Base-by-base conservation (phyloP, 2,329 filamentous ascomycete genomes). In the Hypoxylon rubiginosum region DNA sequence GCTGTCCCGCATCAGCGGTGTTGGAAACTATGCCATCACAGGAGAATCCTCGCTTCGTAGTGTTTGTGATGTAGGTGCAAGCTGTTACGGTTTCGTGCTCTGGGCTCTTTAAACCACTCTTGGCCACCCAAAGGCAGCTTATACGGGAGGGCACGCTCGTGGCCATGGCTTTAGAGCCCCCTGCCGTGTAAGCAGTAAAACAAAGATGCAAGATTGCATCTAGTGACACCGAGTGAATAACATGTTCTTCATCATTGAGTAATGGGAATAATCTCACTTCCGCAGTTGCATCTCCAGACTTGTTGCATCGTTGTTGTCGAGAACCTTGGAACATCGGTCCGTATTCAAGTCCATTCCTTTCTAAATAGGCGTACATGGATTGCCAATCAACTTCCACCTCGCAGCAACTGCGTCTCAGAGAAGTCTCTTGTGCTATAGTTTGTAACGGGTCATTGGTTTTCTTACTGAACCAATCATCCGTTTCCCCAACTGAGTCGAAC, bases 221-320 rank as follows among this genome's bases (percentile, higher is more conserved):
- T 17, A 71, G 30, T 1, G 60, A 49, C 4, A 53, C 43, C 10
- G 64, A 67, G 36, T 71, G 69, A 11, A 71, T 46, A n/a, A 67
- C 39, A 60, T 68, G 59, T 21, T 21, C 15, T 36, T 8, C 15
- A 30, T 19, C n/a, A 32, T 46, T 39, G 15, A 53, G 24, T 21
- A 19, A 19, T 9, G 45, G 49, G 39, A 58, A 61, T 4, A 59
- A 28, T 9, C 32, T 28, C 0, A 57, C 7, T 2, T 58, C n/a
- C 1, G 67, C 52, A 2, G 49, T 19, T 26, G 53, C 56, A 61
- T 61, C 11, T 54, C 28, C 24, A 32, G 34, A 17, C n/a, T 41
- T 6, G 15, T 41, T 19, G 10, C 39, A 58, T 4, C 17, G 7
- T 39, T 62, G 61, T 3, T 56, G 17, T 48, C 52, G 34, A 5